Percentiles rank a stretch among this genome's conserved stretches.
Evolutionary conservation across 371 early-diverging fungal genomes (phyloP).

Genomic region (Rhizopus arrhizus): DNA sequence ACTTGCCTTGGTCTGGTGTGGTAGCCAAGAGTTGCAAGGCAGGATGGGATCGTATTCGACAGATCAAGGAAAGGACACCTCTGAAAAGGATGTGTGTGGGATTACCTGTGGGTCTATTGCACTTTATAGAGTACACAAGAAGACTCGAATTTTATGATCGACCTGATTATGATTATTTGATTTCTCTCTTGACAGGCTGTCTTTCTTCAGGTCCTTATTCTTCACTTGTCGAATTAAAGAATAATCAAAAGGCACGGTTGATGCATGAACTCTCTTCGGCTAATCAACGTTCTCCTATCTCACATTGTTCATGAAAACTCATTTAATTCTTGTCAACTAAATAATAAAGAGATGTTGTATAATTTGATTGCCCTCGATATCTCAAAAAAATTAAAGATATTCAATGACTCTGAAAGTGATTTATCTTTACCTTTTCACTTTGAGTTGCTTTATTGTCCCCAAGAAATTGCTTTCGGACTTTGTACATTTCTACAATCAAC

Average conservation of each 20-base stretch:
- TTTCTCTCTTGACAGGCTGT: not conserved
- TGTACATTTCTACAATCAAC: too few species aligned
- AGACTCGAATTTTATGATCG: conserved; percentile 85
- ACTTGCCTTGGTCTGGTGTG: conserved; percentile 67
- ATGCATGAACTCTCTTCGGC: not conserved
- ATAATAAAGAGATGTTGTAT: too few species aligned
- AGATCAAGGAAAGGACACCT: conserved; percentile 54
- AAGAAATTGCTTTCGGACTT: too few species aligned
- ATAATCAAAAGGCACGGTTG: not conserved
- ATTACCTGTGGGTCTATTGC: conserved; percentile 56
- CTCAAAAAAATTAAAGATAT: not conserved
- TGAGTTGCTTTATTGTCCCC: too few species aligned
- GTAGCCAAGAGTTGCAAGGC: conserved; percentile 56
- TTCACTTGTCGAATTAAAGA: not conserved
- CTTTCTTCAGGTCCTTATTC: not conserved
- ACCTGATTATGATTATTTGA: conserved; percentile 85
- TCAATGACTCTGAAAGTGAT: not conserved
- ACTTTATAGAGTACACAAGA: conserved; percentile 75
- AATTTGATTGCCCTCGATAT: too few species aligned
- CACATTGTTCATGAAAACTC: too few species aligned
- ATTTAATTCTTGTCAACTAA: too few species aligned
- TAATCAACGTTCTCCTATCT: not conserved
- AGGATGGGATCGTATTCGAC: conserved; percentile 66
- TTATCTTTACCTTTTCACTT: too few species aligned
- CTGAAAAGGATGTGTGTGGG: conserved; percentile 60